Conservation (phyloP, 2,329 filamentous ascomycete genomes). For the Lecanosticta acicola region DNA sequence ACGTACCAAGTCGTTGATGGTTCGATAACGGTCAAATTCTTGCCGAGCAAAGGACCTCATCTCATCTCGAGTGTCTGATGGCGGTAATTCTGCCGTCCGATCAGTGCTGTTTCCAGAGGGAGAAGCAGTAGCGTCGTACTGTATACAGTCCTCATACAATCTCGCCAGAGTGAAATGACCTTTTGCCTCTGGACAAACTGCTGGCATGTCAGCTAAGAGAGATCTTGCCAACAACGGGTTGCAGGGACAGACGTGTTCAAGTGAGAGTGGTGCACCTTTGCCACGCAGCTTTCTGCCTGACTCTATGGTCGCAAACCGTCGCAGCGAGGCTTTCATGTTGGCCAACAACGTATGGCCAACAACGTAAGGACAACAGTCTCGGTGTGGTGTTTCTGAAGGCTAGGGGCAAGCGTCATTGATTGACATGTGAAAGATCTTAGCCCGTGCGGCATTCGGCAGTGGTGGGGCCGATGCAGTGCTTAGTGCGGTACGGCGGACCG, state of each 20-base stretch:
- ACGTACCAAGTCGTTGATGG: conserved; percentile 43
- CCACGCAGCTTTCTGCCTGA: conserved; percentile 28
- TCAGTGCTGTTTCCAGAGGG: conserved; percentile 2
- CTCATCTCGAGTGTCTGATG: conserved; percentile 36
- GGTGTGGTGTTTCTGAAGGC: background rate
- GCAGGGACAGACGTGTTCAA: conserved; percentile 32
- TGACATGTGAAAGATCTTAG: background rate
- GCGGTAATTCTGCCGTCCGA: conserved; percentile 30
- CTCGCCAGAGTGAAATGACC: conserved; percentile 43
- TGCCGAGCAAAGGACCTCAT: conserved; percentile 45
- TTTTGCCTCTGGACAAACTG: conserved; percentile 48
- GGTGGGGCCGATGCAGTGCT: background rate
- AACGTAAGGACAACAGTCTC: background rate
- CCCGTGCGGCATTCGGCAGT: background rate
- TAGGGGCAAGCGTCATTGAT: conserved; percentile 1
- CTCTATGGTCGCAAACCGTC: conserved; percentile 29
- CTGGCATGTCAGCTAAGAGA: background rate
- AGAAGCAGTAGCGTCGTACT: conserved; percentile 19
- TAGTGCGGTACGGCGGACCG: background rate
- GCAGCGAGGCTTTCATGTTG: conserved; percentile 14
- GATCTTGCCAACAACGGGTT: conserved; percentile 3
- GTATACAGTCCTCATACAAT: conserved; percentile 42
- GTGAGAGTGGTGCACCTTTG: conserved; percentile 30
- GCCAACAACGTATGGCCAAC: background rate
- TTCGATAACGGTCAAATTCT: conserved; percentile 45